Evolutionary conservation across 2,329 filamentous ascomycete genomes (phyloP).

Genomic region (Simplicillium sp.): DNA sequence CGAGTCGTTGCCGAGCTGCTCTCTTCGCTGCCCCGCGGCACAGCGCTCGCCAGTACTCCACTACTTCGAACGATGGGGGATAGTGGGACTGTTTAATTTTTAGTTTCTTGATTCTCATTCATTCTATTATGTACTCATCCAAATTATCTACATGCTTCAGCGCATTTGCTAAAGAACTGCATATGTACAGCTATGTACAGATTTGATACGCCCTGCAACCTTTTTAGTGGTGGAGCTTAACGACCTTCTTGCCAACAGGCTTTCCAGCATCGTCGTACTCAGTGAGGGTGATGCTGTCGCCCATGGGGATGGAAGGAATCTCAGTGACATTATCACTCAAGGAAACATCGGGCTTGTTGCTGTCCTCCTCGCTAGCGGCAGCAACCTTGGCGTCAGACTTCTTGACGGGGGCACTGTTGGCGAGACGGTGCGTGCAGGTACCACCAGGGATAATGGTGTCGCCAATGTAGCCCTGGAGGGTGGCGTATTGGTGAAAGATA

Average conservation of each 20-base stretch:
- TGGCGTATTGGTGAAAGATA: conserved; percentile 6
- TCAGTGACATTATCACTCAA: conserved; percentile 1
- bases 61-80: no score
- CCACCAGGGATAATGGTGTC: conserved; percentile 6
- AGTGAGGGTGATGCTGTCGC: background rate
- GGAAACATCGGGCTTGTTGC: conserved; percentile 1
- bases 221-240: background rate
- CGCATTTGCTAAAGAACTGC: no score
- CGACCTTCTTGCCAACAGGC: background rate
- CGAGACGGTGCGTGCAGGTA: conserved; percentile 6
- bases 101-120: no score
- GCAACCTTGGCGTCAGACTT: conserved; percentile 3
- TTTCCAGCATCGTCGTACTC: background rate
- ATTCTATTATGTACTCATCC: no score
- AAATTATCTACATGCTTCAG: no score
- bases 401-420: conserved; percentile 6
- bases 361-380: background rate
- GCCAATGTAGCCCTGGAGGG: conserved; percentile 5
- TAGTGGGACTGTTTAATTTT: no score
- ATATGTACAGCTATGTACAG: no score
- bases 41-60: no score
- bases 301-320: conserved; percentile 5
- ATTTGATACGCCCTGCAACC: no score
- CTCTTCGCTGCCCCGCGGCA: no score
- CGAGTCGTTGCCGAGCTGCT: no score